A percentile compares a stretch with the other conserved stretches of the same genome.
Evolutionary conservation across 2,329 filamentous ascomycete species (phyloP).

Genomic region (Aspergillus thermomutatus): DNA sequence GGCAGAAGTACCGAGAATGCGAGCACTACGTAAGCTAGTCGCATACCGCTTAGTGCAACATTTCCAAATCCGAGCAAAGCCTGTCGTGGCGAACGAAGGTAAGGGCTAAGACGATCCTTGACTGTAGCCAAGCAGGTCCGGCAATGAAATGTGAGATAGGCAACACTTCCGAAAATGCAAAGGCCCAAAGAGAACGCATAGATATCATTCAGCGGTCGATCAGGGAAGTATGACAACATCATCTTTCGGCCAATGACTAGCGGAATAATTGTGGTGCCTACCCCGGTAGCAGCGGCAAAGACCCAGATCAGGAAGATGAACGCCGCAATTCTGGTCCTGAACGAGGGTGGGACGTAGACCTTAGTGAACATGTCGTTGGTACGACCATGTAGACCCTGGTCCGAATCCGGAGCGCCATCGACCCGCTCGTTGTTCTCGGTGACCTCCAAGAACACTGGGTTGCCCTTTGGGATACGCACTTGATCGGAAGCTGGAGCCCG

Average conservation of each 20-base stretch:
- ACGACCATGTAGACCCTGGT: constrained; percentile 59
- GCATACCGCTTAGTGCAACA: constrained; percentile 35
- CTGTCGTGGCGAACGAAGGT: constrained; percentile 30
- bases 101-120: constrained; percentile 22
- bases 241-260: constrained; percentile 79
- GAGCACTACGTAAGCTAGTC: constrained; percentile 70
- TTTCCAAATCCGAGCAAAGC: constrained; percentile 20
- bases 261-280: constrained; percentile 80
- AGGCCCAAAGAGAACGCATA: constrained; percentile 93
- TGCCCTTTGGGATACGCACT: constrained; percentile 85
- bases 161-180: constrained; percentile 68
- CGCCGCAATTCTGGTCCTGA: constrained; percentile 72
- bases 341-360: constrained; percentile 81
- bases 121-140: constrained; percentile 20
- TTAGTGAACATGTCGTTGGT: constrained; percentile 62
- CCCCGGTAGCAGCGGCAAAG: constrained; percentile 84
- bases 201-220: constrained; percentile 80
- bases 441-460: constrained; percentile 75
- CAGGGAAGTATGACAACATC: constrained; percentile 69
- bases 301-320: constrained; percentile 92
- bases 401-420: constrained; percentile 55
- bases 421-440: constrained; percentile 63
- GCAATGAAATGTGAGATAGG: constrained; percentile 59
- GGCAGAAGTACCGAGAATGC: constrained; percentile 77
- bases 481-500: constrained; percentile 93